These are phyloP conservation scores for Pseudohyphozyma bogoriensis DNA, from an alignment of 768 basidiomycete genomes.

Conservation along the genomic window DNA sequence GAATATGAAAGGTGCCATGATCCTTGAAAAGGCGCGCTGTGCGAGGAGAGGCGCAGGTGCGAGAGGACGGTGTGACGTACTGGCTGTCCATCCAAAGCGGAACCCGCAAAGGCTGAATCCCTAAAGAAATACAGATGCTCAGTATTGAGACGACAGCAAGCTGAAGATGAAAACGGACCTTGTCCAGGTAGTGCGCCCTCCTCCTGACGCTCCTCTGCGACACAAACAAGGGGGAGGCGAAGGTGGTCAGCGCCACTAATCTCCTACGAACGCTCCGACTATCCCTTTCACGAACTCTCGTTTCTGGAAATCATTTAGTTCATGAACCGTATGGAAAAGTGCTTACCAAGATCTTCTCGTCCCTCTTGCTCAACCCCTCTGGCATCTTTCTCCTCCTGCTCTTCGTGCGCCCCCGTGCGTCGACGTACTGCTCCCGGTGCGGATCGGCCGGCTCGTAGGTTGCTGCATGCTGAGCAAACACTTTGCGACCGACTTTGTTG, in stretches of 20 bases:
- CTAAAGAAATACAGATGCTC: background rate
- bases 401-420: slow-evolving; percentile 5
- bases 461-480: too few relatives aligned
- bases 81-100: slow-evolving; percentile 51
- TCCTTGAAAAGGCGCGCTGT: too few relatives aligned
- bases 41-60: background rate
- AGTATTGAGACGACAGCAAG: background rate
- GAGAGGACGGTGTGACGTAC: background rate
- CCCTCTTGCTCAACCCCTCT: slow-evolving; percentile 63
- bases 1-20: too few relatives aligned
- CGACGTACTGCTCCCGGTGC: too few relatives aligned
- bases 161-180: slow-evolving; percentile 33
- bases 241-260: background rate
- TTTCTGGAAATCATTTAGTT: too few relatives aligned
- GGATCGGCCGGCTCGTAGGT: too few relatives aligned
- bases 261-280: too few relatives aligned
- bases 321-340: too few relatives aligned
- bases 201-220: slow-evolving; percentile 28
- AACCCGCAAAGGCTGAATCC: slow-evolving; percentile 69
- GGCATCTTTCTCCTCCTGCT: slow-evolving; percentile 42
- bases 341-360: slow-evolving; percentile 57
- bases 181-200: slow-evolving; percentile 57
- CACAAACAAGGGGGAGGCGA: background rate
- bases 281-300: background rate
- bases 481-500: too few relatives aligned